phyloP scores from a whole-genome alignment of 441 rosid genomes.

The Euphorbia celastroides region DNA sequence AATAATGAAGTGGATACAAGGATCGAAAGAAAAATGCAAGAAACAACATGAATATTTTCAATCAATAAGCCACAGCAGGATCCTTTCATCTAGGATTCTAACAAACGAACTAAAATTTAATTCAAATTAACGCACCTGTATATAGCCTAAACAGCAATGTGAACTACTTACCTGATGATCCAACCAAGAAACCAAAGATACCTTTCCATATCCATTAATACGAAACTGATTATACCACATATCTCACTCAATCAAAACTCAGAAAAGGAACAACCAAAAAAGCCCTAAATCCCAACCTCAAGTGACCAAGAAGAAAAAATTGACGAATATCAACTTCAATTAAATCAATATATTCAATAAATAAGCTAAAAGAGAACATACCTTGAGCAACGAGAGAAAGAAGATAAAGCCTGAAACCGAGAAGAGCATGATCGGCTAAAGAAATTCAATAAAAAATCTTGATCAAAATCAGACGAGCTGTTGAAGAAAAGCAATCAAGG shows the following conservation, averaged over 20 bases:
- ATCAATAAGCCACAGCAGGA: neutral
- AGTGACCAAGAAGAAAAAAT: constrained; percentile 4
- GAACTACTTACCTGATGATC: neutral
- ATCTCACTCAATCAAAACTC: neutral
- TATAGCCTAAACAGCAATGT: neutral
- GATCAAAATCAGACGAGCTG: neutral
- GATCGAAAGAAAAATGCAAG: neutral
- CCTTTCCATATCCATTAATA: neutral
- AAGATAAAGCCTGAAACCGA: constrained; percentile 14
- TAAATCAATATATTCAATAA: neutral
- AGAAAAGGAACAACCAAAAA: constrained; percentile 2
- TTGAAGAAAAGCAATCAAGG: neutral
- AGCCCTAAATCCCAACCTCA: too few relatives aligned
- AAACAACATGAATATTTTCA: constrained; percentile 4
- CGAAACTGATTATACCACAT: neutral
- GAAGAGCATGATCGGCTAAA: constrained; percentile 8
- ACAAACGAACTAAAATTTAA: neutral
- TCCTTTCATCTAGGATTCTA: neutral
- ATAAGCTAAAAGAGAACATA: constrained; percentile 1
- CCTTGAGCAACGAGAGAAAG: constrained; percentile 20
- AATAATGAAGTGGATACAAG: neutral
- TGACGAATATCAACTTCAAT: neutral
- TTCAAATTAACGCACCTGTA: neutral
- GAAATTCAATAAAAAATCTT: too few relatives aligned
- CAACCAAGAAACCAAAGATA: neutral